A percentile compares a stretch with the other conserved stretches of the same genome.
These are phyloP conservation scores for Xylaria sp. DNA, from an alignment of 2,329 filamentous ascomycete genomes.

Conservation along the genomic window DNA sequence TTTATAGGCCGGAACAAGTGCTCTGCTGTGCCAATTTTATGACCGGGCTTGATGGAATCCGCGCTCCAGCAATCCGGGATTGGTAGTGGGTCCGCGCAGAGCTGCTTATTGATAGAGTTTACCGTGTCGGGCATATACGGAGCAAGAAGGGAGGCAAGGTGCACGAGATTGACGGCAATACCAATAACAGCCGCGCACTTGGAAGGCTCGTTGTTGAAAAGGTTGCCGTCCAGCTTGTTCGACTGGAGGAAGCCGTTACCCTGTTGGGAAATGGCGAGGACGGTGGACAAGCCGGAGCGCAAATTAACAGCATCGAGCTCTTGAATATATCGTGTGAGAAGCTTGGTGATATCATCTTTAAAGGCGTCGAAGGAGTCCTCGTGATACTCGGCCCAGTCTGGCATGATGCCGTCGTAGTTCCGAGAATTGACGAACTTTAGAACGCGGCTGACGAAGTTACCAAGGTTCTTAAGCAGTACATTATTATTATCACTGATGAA, in stretches of 20 bases:
- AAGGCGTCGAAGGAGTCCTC: constrained; percentile 27
- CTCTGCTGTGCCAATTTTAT: constrained; percentile 30
- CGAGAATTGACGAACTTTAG: constrained; percentile 33
- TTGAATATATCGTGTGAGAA: constrained; percentile 33
- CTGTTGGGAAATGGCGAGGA: constrained; percentile 31
- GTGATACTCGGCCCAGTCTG: constrained; percentile 29
- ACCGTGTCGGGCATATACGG: constrained; percentile 36
- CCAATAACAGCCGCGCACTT: constrained; percentile 36
- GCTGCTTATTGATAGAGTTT: constrained; percentile 30
- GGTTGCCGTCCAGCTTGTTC: constrained; percentile 31
- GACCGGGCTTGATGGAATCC: constrained; percentile 31
- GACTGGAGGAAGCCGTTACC: constrained; percentile 32
- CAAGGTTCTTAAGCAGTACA: constrained; percentile 32
- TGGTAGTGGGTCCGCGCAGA: constrained; percentile 27
- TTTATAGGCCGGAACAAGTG: constrained; percentile 31
- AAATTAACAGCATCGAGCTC: constrained; percentile 33
- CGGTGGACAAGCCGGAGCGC: constrained; percentile 31
- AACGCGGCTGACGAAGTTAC: constrained; percentile 33
- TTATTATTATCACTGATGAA: constrained; percentile 34
- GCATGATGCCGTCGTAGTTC: constrained; percentile 29
- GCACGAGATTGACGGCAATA: constrained; percentile 33
- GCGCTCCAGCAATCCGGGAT: constrained; percentile 31
- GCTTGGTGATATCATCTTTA: constrained; percentile 23
- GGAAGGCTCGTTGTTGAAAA: constrained; percentile 25
- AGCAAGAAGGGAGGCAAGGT: constrained; percentile 31